Percentiles rank a stretch among this genome's conserved stretches.
These are phyloP conservation scores for Microglena sp. DNA, from an alignment of 139 green algal species.

Conservation along the genomic window DNA sequence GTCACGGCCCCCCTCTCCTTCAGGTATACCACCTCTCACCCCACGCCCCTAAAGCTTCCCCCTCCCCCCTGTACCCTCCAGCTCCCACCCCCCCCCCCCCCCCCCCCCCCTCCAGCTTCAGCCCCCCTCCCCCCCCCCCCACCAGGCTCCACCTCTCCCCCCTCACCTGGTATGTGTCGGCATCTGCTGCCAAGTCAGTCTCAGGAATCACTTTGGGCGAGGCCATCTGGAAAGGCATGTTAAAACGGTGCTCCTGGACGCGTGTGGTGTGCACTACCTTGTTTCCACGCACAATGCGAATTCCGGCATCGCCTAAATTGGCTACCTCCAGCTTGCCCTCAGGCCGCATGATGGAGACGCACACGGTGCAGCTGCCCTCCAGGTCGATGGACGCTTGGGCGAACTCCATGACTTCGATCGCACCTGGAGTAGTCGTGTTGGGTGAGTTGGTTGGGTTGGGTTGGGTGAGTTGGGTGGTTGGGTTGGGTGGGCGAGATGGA, in stretches of 20 bases:
- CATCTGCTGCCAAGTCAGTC: constrained; percentile 34
- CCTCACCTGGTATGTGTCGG: constrained; percentile 34
- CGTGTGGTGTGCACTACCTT: constrained; percentile 46
- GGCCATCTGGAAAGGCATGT: constrained; percentile 85
- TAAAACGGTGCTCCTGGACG: constrained; percentile 87
- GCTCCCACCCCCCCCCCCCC: no score
- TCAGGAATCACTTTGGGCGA: constrained; percentile 25
- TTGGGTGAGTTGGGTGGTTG: no score
- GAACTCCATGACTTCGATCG: constrained; percentile 16
- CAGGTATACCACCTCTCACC: no score
- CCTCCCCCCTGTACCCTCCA: no score
- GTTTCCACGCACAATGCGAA: constrained; percentile 50
- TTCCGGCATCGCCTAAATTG: constrained; percentile 70
- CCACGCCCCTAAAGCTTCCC: no score
- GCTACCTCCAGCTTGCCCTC: constrained; percentile 29
- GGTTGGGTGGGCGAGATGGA: constrained; percentile 23
- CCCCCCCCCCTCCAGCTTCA: no score
- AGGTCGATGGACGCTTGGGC: constrained; percentile 22
- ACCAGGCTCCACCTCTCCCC: no score
- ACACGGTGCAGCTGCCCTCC: constrained; percentile 39
- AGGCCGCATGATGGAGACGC: constrained; percentile 23
- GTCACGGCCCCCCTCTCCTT: no score
- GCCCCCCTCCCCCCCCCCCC: no score
- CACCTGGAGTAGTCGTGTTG: neutral
- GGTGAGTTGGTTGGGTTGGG: no score